Evolutionary conservation across 2,329 filamentous ascomycete genomes (phyloP), one percentile per base, ranked within the genome.

Genomic region (Neodidymelliopsis sp.): DNA sequence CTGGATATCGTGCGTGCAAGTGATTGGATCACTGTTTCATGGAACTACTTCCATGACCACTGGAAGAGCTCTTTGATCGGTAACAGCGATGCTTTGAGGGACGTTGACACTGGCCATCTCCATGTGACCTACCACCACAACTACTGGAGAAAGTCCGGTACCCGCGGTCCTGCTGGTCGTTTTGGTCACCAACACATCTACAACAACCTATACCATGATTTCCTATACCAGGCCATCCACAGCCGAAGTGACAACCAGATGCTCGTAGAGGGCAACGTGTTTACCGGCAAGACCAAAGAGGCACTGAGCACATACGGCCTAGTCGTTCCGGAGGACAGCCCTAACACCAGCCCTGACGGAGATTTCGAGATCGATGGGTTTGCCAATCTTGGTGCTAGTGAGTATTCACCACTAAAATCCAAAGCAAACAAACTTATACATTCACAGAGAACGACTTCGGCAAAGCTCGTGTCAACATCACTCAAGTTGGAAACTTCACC

Each of bases 121-220:
- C 81, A 78, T 66, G 73, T 89, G 40, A 88, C 86, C 39, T 86
- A 85, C 65, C 81, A 81, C 72, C 84, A 88, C 77, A 88, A 88
- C 79, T 77, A 83, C 76, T 88, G 80, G 80, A 67, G 67, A 53
- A 85, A 87, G 74, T 71, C 85, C 62, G 84, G 85, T 74, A 85
- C 82, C 4, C 84, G 86, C 41, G 76, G 75, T 1, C 86, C 86
- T 4, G 83, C 81, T 7, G 70, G 87, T 58, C 84, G 85, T 53
- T 88, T 88, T 73, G 86, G 85, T 19, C 86, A 83, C 42, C 84
- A 77, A 11, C 86, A 89, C 74, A 66, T 83, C 60, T 84, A 79
- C 77, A 85, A 83, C 77, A 79, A 71, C 61, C 72, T 73, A 44
- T 74, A 71, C 47, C 57, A 65, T 9, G 70, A 76, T 33, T 69